phyloP scores from a whole-genome alignment of 176 grass and related monocot species.

The Oryza meyeriana region DNA sequence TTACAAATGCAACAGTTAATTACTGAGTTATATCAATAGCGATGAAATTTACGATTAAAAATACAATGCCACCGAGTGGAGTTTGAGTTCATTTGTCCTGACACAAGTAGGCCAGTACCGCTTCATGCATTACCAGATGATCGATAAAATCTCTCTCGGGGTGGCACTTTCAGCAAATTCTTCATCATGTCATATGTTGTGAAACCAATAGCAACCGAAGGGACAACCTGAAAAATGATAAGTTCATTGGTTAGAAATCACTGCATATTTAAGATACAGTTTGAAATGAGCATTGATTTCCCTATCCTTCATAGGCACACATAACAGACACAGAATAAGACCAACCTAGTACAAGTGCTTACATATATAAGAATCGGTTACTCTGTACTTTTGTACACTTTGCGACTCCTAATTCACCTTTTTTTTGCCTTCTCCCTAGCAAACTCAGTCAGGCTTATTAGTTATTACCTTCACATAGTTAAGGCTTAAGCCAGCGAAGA shows the following conservation, averaged over 20 bases:
- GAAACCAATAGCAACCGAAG: slow-evolving; percentile 93
- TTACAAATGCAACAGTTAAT: slow-evolving; percentile 1
- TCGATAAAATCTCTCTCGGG: slow-evolving; percentile 49
- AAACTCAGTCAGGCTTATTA: slow-evolving; percentile 31
- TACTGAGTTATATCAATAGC: neutral
- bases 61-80: neutral
- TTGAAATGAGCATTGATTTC: slow-evolving; percentile 5
- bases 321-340: neutral
- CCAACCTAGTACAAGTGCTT: neutral
- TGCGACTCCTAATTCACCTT: neutral
- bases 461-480: slow-evolving; percentile 92
- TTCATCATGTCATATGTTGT: slow-evolving; percentile 98
- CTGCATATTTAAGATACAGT: neutral
- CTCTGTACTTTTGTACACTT: neutral
- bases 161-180: slow-evolving; percentile 63
- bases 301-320: neutral
- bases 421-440: neutral
- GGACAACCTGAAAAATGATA: slow-evolving; percentile 64
- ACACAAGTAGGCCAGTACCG: neutral
- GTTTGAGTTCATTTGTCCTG: neutral
- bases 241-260: neutral
- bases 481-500: slow-evolving; percentile 95
- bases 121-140: slow-evolving; percentile 32
- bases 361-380: neutral
- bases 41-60: slow-evolving; percentile 4